Conservation (phyloP, 805 yeast species). For the Saturnispora besseyi region DNA sequence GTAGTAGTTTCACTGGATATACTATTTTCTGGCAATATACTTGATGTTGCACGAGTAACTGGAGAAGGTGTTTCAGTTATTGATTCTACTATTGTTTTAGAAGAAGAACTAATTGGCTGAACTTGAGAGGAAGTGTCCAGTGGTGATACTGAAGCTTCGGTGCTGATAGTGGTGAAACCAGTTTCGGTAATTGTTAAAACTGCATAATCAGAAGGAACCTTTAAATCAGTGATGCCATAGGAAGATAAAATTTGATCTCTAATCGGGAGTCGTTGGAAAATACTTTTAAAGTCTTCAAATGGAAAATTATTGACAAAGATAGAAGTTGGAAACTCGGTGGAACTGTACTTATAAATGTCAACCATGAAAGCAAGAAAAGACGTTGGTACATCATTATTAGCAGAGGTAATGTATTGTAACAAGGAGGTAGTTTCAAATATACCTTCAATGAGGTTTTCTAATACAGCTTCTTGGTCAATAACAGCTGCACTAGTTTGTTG, state of each 20-base stretch:
- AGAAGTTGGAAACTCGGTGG: slow-evolving; percentile 18
- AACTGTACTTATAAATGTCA: slow-evolving; percentile 12
- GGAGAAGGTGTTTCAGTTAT: not conserved
- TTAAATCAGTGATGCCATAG: slow-evolving; percentile 21
- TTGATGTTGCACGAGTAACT: not conserved
- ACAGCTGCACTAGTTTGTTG: slow-evolving; percentile 28
- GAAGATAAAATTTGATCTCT: slow-evolving; percentile 20
- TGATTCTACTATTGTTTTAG: not conserved
- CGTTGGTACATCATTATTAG: slow-evolving; percentile 24
- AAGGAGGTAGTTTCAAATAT: not conserved
- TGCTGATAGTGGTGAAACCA: not conserved
- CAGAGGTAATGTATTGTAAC: slow-evolving; percentile 24
- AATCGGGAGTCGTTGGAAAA: slow-evolving; percentile 29
- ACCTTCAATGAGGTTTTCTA: slow-evolving; percentile 23
- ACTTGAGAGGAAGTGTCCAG: not conserved
- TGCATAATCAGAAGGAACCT: slow-evolving; percentile 24
- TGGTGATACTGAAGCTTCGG: not conserved
- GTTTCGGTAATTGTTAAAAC: slow-evolving; percentile 12
- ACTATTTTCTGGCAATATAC: not conserved
- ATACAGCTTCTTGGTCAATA: slow-evolving; percentile 17
- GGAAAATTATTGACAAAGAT: slow-evolving; percentile 25
- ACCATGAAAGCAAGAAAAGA: slow-evolving; percentile 24
- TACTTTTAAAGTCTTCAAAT: slow-evolving; percentile 26
- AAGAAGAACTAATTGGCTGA: not conserved
- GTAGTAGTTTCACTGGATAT: not conserved